These are phyloP conservation scores for Reutealis trisperma DNA, from an alignment of 345 rosid genomes.

Conservation along the genomic window DNA sequence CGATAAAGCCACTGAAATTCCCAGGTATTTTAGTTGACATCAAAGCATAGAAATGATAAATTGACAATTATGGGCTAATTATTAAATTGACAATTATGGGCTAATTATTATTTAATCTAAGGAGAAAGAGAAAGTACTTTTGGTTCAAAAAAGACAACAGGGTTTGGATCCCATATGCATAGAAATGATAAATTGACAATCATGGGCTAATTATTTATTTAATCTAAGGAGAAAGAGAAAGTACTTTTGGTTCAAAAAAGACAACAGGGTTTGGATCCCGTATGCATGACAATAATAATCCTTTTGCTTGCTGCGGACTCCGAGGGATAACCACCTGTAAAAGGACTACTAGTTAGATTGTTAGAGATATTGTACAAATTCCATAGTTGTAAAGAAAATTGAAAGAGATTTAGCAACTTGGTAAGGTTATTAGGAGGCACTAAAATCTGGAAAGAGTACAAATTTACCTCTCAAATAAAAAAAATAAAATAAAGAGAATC, in stretches of 20 bases:
- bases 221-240: neutral
- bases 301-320: constrained; percentile 87
- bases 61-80: no score
- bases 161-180: constrained; percentile 78
- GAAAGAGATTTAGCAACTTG: neutral
- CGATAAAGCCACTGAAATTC: constrained; percentile 81
- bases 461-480: neutral
- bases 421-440: neutral
- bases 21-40: constrained; percentile 10
- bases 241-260: constrained; percentile 92
- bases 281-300: constrained; percentile 70
- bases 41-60: constrained; percentile 11
- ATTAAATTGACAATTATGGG: no score
- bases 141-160: constrained; percentile 87
- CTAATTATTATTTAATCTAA: constrained; percentile 1
- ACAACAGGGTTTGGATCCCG: constrained; percentile 86
- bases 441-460: neutral
- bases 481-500: neutral
- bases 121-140: constrained; percentile 46
- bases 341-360: neutral
- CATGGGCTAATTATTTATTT: constrained; percentile 4
- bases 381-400: neutral
- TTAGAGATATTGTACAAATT: neutral
- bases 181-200: no score
- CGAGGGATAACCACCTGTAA: constrained; percentile 83